These are phyloP conservation scores for Iberis pinnata DNA, from an alignment of 345 rosid genomes.

Conservation along the genomic window DNA sequence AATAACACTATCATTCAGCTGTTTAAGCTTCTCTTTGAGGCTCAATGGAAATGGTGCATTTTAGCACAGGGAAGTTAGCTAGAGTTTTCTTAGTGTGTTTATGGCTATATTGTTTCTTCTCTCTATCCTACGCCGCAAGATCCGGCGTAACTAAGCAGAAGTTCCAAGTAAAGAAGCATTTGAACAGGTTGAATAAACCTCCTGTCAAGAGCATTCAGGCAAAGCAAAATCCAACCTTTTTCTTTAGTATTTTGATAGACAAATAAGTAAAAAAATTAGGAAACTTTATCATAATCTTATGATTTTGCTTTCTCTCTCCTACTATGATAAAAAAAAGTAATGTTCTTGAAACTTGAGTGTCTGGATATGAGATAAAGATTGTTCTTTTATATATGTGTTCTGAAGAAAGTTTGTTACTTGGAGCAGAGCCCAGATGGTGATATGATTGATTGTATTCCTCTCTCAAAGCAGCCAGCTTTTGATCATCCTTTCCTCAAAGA, in stretches of 20 bases:
- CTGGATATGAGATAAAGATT: too few relatives aligned
- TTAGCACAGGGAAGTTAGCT: constrained; percentile 29
- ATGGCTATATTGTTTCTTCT: constrained; percentile 39
- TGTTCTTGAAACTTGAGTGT: too few relatives aligned
- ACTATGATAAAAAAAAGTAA: too few relatives aligned
- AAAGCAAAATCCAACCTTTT: not conserved
- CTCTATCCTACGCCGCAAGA: constrained; percentile 54
- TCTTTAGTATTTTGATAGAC: too few relatives aligned
- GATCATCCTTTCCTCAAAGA: constrained; percentile 95
- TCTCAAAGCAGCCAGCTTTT: constrained; percentile 87
- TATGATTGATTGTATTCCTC: constrained; percentile 74
- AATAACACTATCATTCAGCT: constrained; percentile 9
- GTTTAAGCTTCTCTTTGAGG: not conserved
- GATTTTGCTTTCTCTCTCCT: too few relatives aligned
- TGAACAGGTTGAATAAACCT: constrained; percentile 85
- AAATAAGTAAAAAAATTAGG: too few relatives aligned
- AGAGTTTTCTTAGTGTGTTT: constrained; percentile 33
- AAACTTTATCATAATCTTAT: too few relatives aligned
- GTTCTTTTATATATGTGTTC: too few relatives aligned
- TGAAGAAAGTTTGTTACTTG: constrained; percentile 7
- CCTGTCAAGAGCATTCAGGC: constrained; percentile 78
- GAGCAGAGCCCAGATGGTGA: constrained; percentile 77
- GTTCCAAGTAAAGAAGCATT: constrained; percentile 68
- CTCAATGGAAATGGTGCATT: constrained; percentile 32
- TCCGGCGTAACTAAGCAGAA: constrained; percentile 55